Base-by-base conservation (phyloP, 805 yeast genomes). In the Wickerhamomyces bovis region DNA sequence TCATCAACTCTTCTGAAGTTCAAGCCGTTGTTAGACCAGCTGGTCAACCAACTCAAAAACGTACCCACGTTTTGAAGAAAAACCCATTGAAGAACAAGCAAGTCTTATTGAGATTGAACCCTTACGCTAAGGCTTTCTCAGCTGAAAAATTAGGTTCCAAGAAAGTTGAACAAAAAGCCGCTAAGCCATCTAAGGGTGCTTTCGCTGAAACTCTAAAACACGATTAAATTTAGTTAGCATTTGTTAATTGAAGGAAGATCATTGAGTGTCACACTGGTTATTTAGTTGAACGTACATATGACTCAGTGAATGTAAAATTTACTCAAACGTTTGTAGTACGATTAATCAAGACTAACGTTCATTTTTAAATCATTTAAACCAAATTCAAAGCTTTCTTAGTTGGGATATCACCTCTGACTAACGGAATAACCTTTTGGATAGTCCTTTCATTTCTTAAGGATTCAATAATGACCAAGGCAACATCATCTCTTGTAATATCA, bases 21-120 rank as follows among this genome's bases (percentile, higher is more conserved):
- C 99, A 94, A 81, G 79, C 96, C 64, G 97, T 83, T 70, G 87
- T 90, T 66, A 86, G 92, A 80, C 89, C 96, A 70, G 95, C 97
- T 71, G 96, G 96, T 67, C 94, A 85, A 75, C 76, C 94, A 66
- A 77, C 83, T 70, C 90, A 87, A 75, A 89, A 90, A 90, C 86
- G 95, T 75, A 72, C 89, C 61, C 89, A 86, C 82, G 95, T 88
- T 72, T 83, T 83, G 76, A 94, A 94, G 97, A 90, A 89, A 92
- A 92, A 88, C 90, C 95, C 97, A 76, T 85, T 89, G 73, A 92
- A 89, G 94, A 94, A 94, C 97, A 90, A 89, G 84, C 96, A 89
- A 80, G 92, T 90, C 68, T 77, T 89, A 72, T 83, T 89, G 75
- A 89, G 97, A 82, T 85, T 94, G 75, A 94, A 94, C 96, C 99